phyloP scores from a whole-genome alignment of 2,329 filamentous ascomycete genomes.

The Aureobasidium musti region DNA sequence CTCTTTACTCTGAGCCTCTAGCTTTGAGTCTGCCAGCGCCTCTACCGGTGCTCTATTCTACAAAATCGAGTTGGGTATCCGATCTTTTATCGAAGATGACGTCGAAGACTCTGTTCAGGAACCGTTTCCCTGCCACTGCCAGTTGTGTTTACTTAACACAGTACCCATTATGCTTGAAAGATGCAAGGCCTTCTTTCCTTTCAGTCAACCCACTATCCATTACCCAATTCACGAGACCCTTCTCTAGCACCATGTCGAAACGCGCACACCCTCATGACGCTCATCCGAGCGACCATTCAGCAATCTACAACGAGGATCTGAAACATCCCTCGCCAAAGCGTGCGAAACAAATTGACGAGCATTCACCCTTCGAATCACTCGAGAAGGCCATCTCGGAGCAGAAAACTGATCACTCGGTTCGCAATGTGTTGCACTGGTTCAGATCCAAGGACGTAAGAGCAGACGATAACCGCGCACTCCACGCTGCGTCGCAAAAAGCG shows the following conservation, averaged over 20 bases:
- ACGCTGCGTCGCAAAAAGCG: slow-evolving; percentile 51
- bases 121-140: slow-evolving; percentile 14
- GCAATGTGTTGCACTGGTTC: slow-evolving; percentile 55
- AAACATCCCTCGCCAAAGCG: slow-evolving; percentile 53
- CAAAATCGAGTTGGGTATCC: neutral
- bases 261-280: slow-evolving; percentile 23
- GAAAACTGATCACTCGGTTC: slow-evolving; percentile 43
- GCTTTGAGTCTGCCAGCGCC: neutral
- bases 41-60: neutral
- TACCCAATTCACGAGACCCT: neutral
- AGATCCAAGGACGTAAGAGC: slow-evolving; percentile 54
- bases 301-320: slow-evolving; percentile 32
- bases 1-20: neutral
- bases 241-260: slow-evolving; percentile 8
- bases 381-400: slow-evolving; percentile 45
- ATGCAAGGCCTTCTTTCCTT: neutral
- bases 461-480: slow-evolving; percentile 53
- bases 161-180: neutral
- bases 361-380: slow-evolving; percentile 49
- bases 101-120: slow-evolving; percentile 19
- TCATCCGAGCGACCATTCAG: slow-evolving; percentile 23
- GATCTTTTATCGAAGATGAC: slow-evolving; percentile 9
- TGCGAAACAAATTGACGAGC: slow-evolving; percentile 52
- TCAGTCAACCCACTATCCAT: neutral
- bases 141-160: slow-evolving; percentile 7